phyloP scores from a whole-genome alignment of 1,139 yeast species.

The Meyerozyma athensensis region DNA sequence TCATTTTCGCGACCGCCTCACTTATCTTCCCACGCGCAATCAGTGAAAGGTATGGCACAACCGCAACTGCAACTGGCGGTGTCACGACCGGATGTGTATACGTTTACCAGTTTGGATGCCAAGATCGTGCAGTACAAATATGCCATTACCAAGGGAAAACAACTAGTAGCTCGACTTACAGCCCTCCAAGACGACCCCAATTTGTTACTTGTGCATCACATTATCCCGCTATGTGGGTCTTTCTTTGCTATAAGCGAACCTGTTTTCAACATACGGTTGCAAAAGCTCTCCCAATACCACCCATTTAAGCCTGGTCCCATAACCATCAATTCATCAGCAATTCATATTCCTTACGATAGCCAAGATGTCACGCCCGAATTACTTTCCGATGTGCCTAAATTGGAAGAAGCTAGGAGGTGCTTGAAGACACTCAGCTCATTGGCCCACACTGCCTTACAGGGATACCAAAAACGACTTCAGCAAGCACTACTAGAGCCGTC shows the following conservation, averaged over 20 bases:
- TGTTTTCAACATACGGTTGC: conserved; percentile 9
- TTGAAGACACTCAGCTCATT: conserved; percentile 9
- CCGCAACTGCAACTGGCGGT: not conserved
- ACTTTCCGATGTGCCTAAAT: conserved; percentile 9
- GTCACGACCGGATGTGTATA: conserved; percentile 1
- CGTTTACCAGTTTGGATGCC: conserved; percentile 25
- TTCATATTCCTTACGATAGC: conserved; percentile 13
- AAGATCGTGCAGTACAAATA: conserved; percentile 39
- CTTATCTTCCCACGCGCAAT: not conserved
- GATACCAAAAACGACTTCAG: conserved; percentile 11
- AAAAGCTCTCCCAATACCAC: conserved; percentile 10
- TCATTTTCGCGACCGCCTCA: conserved; percentile 1
- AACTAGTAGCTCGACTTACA: conserved; percentile 18
- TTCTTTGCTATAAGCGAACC: conserved; percentile 13
- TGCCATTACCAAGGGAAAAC: conserved; percentile 30
- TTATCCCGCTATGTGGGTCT: conserved; percentile 11
- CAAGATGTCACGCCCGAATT: conserved; percentile 9
- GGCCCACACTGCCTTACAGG: conserved; percentile 11
- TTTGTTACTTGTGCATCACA: conserved; percentile 8
- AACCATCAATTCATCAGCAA: conserved; percentile 10
- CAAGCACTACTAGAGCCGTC: conserved; percentile 10
- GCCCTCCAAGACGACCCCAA: conserved; percentile 7
- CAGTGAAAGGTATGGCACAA: not conserved
- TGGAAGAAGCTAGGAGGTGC: conserved; percentile 7
- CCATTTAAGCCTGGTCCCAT: conserved; percentile 8